Conservation (phyloP, 106 monocot species). For the Dendrobium officinale region DNA sequence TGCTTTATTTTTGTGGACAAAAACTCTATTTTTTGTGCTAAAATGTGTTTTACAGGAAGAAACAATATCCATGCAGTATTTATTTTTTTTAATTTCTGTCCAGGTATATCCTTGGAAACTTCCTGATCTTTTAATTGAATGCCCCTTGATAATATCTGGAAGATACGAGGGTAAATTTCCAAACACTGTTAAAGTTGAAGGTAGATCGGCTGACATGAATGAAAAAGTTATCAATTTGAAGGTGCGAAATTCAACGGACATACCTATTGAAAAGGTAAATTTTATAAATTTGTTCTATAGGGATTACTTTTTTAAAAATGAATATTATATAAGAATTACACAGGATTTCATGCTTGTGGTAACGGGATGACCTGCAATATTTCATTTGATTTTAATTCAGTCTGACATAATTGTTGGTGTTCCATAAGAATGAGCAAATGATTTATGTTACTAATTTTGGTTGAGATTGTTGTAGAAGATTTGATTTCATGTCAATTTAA, state of each 20-base stretch:
- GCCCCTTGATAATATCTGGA: conserved; percentile 63
- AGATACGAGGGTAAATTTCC: conserved; percentile 67
- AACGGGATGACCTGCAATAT: background rate
- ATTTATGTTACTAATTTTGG: background rate
- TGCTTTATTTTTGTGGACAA: background rate
- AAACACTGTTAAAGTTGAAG: conserved; percentile 50
- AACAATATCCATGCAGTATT: background rate
- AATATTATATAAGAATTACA: too few relatives aligned
- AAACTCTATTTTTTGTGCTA: background rate
- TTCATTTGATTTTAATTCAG: background rate
- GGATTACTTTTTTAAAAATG: too few relatives aligned
- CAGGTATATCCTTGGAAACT: conserved; percentile 62
- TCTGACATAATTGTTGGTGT: background rate
- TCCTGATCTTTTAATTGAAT: conserved; percentile 67
- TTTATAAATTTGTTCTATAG: background rate
- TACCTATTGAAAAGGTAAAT: conserved; percentile 72
- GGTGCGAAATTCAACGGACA: conserved; percentile 45
- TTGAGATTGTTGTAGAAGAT: background rate
- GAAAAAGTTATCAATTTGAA: conserved; percentile 48
- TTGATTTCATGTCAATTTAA: too few relatives aligned
- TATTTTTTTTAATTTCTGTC: conserved; percentile 16
- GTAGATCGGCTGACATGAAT: conserved; percentile 61
- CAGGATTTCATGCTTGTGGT: background rate
- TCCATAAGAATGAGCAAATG: background rate
- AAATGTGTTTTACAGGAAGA: background rate